phyloP scores from a whole-genome alignment of 2,329 filamentous ascomycete genomes.

The Dactylonectria estremocensis region DNA sequence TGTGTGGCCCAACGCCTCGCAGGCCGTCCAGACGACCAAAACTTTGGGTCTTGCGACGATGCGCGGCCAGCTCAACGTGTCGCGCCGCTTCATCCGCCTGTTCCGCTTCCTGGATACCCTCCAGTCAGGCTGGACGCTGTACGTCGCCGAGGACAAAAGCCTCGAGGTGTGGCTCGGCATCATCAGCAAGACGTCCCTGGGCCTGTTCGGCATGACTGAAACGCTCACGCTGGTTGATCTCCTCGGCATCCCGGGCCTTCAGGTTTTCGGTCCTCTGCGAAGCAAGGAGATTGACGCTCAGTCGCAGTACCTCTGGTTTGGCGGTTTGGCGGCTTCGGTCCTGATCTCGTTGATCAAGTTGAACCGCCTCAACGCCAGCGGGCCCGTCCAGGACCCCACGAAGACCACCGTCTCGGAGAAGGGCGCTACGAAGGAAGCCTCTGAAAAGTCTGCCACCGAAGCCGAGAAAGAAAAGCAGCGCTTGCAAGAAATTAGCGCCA shows the following conservation, averaged over 20 bases:
- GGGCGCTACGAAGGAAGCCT: conserved; percentile 31
- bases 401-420: conserved; percentile 37
- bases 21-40: conserved; percentile 46
- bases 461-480: conserved; percentile 54
- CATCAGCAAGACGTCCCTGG: conserved; percentile 71
- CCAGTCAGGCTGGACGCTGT: conserved; percentile 63
- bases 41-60: conserved; percentile 55
- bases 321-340: conserved; percentile 69
- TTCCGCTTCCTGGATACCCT: conserved; percentile 79
- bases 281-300: conserved; percentile 68
- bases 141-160: conserved; percentile 47
- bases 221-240: conserved; percentile 73
- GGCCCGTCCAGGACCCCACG: conserved; percentile 40
- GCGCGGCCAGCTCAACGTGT: conserved; percentile 61
- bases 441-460: conserved; percentile 39
- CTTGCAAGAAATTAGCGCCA: conserved; percentile 53
- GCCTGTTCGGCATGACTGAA: conserved; percentile 79
- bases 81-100: conserved; percentile 76
- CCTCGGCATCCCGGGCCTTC: conserved; percentile 59
- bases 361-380: conserved; percentile 50
- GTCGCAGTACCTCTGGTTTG: conserved; percentile 80
- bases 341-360: conserved; percentile 60
- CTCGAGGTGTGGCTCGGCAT: conserved; percentile 67
- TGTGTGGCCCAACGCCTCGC: conserved; percentile 44
- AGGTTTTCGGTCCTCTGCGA: conserved; percentile 67